Evolutionary conservation across 345 rosid species (phyloP), one percentile per base, ranked within the genome.

Genomic region (Kandelia obovata): DNA sequence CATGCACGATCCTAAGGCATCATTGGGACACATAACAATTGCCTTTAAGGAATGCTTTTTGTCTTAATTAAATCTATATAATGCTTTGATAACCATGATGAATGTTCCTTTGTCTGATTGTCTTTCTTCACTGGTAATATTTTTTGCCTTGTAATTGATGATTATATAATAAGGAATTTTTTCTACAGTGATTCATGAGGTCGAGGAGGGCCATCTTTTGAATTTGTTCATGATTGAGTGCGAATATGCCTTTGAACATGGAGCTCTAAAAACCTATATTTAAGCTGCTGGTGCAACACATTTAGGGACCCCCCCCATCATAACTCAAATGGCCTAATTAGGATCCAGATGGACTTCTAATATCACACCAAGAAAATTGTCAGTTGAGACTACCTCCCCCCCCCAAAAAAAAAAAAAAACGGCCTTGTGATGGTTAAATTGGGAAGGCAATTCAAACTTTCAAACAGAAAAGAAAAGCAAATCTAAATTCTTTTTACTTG

Each of bases 21-120:
- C 85, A 84, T 76, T 81, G 78, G 79, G 68, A 75, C 82, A 77
- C 73, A 79, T 78, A 76, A 79, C 77, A 83, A 79, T 77, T 70
- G 77, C 76, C 78, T 21, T 73, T 73, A 69, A 72, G 80, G 73
- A 71, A 74, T 72, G 79, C 62, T 67, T 63, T 39, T 72, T 72
- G 78, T 77, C 70, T 27, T 69, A 72, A 66, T 61, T 76, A 65
- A 67, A 74, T 65, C 71, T 53, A 20, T 53, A 13, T 21, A 53
- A 67, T 51, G 26, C 62, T n/a, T 61, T 53, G 52, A 47, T 66
- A 53, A 70, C 64, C 78, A 83, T 65, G 64, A 75, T 77, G 32
- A 61, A n/a, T 78, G 83, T 53, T 60, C 55, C 62, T 28, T 43
- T 65, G 62, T 34, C 37, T 7, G 2, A 34, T 34, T 34, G 37